phyloP scores from a whole-genome alignment of 495 filamentous ascomycete species.

The Penicillium bialowiezense region DNA sequence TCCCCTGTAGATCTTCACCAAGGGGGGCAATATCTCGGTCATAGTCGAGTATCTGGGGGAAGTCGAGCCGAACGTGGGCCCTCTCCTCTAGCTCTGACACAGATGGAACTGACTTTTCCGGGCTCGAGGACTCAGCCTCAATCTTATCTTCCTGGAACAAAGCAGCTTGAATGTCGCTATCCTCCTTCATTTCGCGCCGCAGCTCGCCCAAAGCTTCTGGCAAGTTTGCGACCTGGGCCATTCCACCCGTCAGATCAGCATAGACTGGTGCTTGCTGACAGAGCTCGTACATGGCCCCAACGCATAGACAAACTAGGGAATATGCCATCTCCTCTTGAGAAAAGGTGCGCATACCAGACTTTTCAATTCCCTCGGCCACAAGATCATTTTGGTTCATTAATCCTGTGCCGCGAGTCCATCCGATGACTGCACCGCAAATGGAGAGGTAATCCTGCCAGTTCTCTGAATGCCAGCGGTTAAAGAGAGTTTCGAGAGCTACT shows the following conservation, averaged over 20 bases:
- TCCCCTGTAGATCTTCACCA: constrained; percentile 81
- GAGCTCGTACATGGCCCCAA: constrained; percentile 85
- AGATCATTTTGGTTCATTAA: constrained; percentile 98
- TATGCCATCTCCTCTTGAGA: constrained; percentile 99
- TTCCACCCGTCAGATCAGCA: constrained; percentile 92
- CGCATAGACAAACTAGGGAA: constrained; percentile 94
- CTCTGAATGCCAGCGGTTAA: constrained; percentile 97
- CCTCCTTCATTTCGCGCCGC: constrained; percentile 87
- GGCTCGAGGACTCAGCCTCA: constrained; percentile 91
- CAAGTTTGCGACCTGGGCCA: constrained; percentile 96
- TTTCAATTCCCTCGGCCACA: constrained; percentile 93
- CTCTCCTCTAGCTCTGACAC: constrained; percentile 83
- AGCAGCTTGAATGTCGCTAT: constrained; percentile 84
- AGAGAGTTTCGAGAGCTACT: constrained; percentile 90
- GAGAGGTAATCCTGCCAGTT: constrained; percentile 96
- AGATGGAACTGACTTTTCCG: constrained; percentile 84
- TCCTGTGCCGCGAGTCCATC: constrained; percentile 97
- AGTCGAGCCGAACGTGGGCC: constrained; percentile 94
- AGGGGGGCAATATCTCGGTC: constrained; percentile 83
- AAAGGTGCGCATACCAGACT: constrained; percentile 93
- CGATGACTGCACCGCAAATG: constrained; percentile 97
- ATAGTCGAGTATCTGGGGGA: constrained; percentile 89
- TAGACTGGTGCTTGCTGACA: constrained; percentile 94
- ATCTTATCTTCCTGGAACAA: constrained; percentile 95
- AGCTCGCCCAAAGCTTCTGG: constrained; percentile 87